A percentile compares a stretch with the other conserved stretches of the same genome.
phyloP scores from a whole-genome alignment of 306 rosid species.

The Pachyrhizus erosus region DNA sequence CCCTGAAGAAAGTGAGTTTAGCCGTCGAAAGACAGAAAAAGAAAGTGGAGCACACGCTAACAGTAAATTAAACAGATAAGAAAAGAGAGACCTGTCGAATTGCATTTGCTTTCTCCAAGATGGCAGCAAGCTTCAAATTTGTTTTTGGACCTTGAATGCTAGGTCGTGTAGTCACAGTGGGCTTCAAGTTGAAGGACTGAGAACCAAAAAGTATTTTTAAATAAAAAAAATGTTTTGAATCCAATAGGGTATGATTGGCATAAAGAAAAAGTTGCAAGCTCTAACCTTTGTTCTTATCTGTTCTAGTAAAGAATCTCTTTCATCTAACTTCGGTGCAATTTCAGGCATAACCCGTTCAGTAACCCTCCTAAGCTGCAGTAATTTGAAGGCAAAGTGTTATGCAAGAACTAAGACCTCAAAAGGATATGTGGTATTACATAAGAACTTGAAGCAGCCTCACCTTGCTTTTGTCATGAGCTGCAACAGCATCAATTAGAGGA shows the following conservation, averaged over 20 bases:
- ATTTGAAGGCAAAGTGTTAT: slow-evolving; percentile 43
- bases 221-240: slow-evolving; percentile 13
- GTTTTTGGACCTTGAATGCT: slow-evolving; percentile 83
- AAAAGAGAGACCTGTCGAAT: slow-evolving; percentile 86
- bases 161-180: slow-evolving; percentile 72
- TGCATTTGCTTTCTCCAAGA: slow-evolving; percentile 94
- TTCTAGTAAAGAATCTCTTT: slow-evolving; percentile 83
- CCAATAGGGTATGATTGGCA: slow-evolving; percentile 4
- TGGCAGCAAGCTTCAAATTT: slow-evolving; percentile 89
- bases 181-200: slow-evolving; percentile 97
- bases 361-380: slow-evolving; percentile 86
- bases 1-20: neutral
- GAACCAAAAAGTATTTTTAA: slow-evolving; percentile 27
- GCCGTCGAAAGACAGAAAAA: neutral
- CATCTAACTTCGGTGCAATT: slow-evolving; percentile 66
- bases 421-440: slow-evolving; percentile 15
- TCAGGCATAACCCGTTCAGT: slow-evolving; percentile 74
- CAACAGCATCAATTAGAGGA: slow-evolving; percentile 97
- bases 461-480: slow-evolving; percentile 97
- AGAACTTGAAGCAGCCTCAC: slow-evolving; percentile 51
- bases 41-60: neutral
- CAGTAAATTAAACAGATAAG: slow-evolving; percentile 26
- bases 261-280: slow-evolving; percentile 29
- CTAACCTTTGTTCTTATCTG: slow-evolving; percentile 97
- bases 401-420: slow-evolving; percentile 40